phyloP scores from a whole-genome alignment of 352 stramenopile species.

The Phytophthora parvispora region DNA sequence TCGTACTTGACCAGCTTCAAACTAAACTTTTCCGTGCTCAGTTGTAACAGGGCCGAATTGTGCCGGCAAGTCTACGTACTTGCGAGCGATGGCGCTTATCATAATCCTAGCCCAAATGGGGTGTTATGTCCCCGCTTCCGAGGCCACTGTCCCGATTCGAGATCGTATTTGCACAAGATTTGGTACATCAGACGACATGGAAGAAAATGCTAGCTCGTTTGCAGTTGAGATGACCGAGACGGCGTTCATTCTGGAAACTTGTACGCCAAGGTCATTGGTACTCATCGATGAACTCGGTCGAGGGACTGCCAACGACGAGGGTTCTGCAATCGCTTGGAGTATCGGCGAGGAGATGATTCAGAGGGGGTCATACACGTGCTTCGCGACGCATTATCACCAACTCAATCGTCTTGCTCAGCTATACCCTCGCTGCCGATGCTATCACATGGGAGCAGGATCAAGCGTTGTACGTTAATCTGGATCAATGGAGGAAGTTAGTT shows the following conservation, averaged over 20 bases:
- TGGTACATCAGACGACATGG: slow-evolving; percentile 94
- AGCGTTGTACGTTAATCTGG: slow-evolving; percentile 46
- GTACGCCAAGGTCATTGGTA: slow-evolving; percentile 78
- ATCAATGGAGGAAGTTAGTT: background rate
- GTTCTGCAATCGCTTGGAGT: slow-evolving; percentile 91
- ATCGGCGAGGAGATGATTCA: slow-evolving; percentile 87
- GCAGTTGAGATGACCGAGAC: slow-evolving; percentile 93
- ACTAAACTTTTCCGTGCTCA: slow-evolving; percentile 29
- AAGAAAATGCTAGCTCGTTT: slow-evolving; percentile 95
- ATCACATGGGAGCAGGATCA: slow-evolving; percentile 67
- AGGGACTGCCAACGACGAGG: slow-evolving; percentile 92
- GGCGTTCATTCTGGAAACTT: slow-evolving; percentile 87
- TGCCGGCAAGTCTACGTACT: slow-evolving; percentile 93
- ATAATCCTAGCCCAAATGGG: slow-evolving; percentile 94
- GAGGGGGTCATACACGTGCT: slow-evolving; percentile 82
- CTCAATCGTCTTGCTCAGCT: slow-evolving; percentile 71
- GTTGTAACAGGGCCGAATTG: slow-evolving; percentile 94
- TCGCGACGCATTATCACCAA: slow-evolving; percentile 93
- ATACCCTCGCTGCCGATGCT: slow-evolving; percentile 76
- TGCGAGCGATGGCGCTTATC: slow-evolving; percentile 87
- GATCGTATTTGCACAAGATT: slow-evolving; percentile 94
- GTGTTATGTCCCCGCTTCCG: slow-evolving; percentile 88
- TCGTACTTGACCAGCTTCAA: background rate
- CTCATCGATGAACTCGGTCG: slow-evolving; percentile 94
- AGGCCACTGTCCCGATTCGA: slow-evolving; percentile 85